These are phyloP conservation scores for Chaetomium sp. DNA, from an alignment of 2,329 filamentous ascomycete species.

Conservation along the genomic window DNA sequence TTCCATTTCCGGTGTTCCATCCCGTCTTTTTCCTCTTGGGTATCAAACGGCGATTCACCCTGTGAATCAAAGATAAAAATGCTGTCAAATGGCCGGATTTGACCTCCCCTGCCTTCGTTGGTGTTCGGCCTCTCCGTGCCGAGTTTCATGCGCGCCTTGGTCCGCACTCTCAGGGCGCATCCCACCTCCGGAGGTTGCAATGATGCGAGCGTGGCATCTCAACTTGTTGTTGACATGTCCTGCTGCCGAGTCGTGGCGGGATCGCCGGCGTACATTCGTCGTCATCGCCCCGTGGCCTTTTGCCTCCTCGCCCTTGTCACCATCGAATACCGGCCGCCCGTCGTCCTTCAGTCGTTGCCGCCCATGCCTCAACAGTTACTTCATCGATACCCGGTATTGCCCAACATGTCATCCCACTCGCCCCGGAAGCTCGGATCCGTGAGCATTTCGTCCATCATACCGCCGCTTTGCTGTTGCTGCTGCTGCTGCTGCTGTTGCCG, in stretches of 20 bases:
- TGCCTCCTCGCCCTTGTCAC: not conserved
- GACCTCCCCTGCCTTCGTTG: not conserved
- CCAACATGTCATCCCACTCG: slow-evolving; percentile 53
- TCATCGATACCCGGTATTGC: slow-evolving; percentile 31
- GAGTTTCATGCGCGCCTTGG: not conserved
- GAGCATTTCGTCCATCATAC: slow-evolving; percentile 56
- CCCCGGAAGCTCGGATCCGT: slow-evolving; percentile 50
- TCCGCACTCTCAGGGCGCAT: not conserved
- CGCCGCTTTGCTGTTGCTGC: slow-evolving; percentile 38
- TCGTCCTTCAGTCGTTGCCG: not conserved
- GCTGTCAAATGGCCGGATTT: not conserved
- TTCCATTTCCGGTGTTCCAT: slow-evolving; percentile 10
- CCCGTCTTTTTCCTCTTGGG: slow-evolving; percentile 10
- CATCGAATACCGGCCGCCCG: not conserved
- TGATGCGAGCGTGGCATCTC: not conserved
- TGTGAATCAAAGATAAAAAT: slow-evolving; percentile 9
- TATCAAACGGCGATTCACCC: slow-evolving; percentile 25
- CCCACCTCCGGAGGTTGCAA: not conserved
- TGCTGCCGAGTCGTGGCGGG: not conserved
- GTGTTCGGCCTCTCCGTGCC: not conserved
- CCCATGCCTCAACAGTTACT: not conserved
- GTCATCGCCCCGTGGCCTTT: not conserved
- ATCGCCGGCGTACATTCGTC: not conserved
- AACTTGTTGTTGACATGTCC: not conserved
- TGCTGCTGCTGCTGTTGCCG: slow-evolving; percentile 42